Evolutionary conservation across 2,329 filamentous ascomycete genomes (phyloP), one percentile per base, ranked within the genome.

Genomic region (Epichloe typhina): DNA sequence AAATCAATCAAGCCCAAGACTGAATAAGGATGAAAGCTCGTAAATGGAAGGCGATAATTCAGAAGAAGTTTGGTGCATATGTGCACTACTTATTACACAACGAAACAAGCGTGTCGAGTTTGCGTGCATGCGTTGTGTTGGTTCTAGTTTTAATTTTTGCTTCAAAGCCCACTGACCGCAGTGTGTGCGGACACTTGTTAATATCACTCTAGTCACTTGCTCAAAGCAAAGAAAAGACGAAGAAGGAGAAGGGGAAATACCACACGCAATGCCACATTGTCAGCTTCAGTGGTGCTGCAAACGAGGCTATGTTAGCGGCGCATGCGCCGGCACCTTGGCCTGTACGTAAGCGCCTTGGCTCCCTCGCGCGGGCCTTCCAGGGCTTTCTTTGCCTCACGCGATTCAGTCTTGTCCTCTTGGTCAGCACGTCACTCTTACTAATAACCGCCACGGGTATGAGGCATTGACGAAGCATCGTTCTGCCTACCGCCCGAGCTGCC

Each of bases 1-100:
- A 61, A 73, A 55, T 66, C 66, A 51, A 67, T 69, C n/a, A 75
- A 71, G 55, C 66, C 69, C 50, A 73, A 75, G 59, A 70, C 73
- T 49, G 57, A 72, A 48, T 72, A 56, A 64, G 15, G 13, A 50
- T 39, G 4, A 21, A 33, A 15, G 42, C 23, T 38, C 15, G 15
- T 41, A 19, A 36, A 26, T 47, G 6, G 19, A 50, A 49, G 52
- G 51, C 26, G 39, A 39, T 12, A 12, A 13, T 35, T 3, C 11
- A 45, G 3, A 33, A 35, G 56, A 56, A 55, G 55, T 59, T 57
- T 31, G 41, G 21, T 39, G n/a, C 15, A 41, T 6, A 8, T 3
- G 12, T 6, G 33, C 40, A 39, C 26, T 40, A 37, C 38, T 49
- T 17, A 36, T 17, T 17, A 40, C 3, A n/a, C 15, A 19, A 33